These are phyloP conservation scores for Flaveria ramosissima DNA, from an alignment of 129 eudicot genomes.

Conservation along the genomic window DNA sequence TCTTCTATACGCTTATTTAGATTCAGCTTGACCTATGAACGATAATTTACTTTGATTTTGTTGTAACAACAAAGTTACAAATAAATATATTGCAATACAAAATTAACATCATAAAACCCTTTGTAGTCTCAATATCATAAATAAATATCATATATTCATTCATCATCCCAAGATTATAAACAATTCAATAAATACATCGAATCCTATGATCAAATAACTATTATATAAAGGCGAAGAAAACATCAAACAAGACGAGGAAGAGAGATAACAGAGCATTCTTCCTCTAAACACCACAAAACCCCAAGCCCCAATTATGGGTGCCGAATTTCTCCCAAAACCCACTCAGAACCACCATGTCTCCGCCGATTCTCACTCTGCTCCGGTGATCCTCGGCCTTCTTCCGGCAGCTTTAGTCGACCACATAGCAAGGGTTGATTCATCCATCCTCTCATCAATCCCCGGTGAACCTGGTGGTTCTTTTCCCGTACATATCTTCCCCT, in stretches of 20 bases:
- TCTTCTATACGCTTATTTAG: no score
- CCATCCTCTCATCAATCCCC: slow-evolving; percentile 71
- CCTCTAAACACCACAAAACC: slow-evolving; percentile 16
- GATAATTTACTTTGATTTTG: no score
- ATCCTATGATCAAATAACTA: background rate
- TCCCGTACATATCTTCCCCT: slow-evolving; percentile 52
- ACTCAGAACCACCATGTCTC: slow-evolving; percentile 16
- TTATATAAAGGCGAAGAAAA: slow-evolving; percentile 27
- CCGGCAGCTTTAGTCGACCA: slow-evolving; percentile 96
- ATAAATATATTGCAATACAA: no score
- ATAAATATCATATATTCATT: no score
- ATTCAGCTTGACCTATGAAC: no score
- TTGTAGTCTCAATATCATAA: no score
- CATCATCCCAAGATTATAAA: no score
- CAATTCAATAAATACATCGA: no score
- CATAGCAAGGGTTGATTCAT: slow-evolving; percentile 73
- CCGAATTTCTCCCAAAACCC: slow-evolving; percentile 40
- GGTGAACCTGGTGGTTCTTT: slow-evolving; percentile 98
- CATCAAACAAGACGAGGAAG: slow-evolving; percentile 8
- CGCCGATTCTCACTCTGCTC: slow-evolving; percentile 29
- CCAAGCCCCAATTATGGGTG: slow-evolving; percentile 38
- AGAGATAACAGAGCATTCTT: slow-evolving; percentile 12
- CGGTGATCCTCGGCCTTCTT: slow-evolving; percentile 72
- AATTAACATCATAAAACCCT: no score
- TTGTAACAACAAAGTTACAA: no score